Evolutionary conservation across 495 filamentous ascomycete genomes (phyloP).

Genomic region (Neurospora hispaniola): DNA sequence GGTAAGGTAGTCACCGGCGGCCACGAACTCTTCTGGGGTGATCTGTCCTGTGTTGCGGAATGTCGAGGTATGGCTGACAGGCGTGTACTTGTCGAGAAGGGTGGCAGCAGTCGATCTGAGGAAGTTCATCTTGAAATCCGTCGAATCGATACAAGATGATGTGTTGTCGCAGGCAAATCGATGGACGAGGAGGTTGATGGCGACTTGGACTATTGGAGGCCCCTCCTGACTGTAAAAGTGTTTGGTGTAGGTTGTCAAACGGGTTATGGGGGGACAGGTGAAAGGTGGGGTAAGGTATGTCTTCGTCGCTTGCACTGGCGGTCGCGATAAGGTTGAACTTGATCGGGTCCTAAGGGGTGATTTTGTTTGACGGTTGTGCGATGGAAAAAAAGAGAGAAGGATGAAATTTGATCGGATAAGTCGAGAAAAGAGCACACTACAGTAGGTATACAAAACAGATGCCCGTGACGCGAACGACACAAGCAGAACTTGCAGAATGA

Average conservation of each 20-base stretch:
- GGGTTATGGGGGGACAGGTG: neutral
- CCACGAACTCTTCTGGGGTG: slow-evolving; percentile 94
- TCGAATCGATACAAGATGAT: neutral
- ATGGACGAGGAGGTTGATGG: neutral
- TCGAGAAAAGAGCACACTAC: neutral
- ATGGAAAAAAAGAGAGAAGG: neutral
- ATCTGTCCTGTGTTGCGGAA: slow-evolving; percentile 91
- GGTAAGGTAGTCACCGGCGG: slow-evolving; percentile 93
- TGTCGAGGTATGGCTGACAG: slow-evolving; percentile 77
- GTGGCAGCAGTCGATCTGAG: slow-evolving; percentile 75
- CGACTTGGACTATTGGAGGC: neutral
- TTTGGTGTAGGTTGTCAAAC: neutral
- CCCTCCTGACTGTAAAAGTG: neutral
- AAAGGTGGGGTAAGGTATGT: neutral
- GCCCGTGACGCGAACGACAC: neutral
- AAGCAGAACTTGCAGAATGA: neutral
- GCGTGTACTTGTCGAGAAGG: slow-evolving; percentile 81
- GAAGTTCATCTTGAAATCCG: slow-evolving; percentile 35
- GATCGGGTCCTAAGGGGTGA: neutral
- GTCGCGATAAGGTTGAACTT: neutral
- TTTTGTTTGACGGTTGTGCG: neutral
- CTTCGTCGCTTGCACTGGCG: neutral
- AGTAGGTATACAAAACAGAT: neutral
- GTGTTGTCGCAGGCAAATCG: neutral
- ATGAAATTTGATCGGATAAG: neutral